Evolutionary conservation across 352 stramenopile genomes (phyloP).

Genomic region (Phytophthora fragariae): DNA sequence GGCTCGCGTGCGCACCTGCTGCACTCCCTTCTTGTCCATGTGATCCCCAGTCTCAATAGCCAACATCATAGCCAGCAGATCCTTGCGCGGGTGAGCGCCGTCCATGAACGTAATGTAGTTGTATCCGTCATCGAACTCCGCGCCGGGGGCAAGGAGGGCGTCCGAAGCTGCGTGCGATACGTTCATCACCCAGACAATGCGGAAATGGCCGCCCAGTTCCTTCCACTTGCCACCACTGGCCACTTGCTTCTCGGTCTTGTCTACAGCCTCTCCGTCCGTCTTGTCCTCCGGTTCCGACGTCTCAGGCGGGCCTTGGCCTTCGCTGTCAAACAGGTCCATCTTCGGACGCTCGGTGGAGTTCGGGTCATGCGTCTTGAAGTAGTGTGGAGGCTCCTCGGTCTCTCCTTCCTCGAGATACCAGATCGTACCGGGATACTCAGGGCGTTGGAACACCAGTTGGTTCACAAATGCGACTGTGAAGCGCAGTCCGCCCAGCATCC

Average conservation of each 20-base stretch:
- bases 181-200: conserved; percentile 74
- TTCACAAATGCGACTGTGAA: conserved; percentile 73
- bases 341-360: conserved; percentile 39
- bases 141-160: conserved; percentile 53
- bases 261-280: conserved; percentile 2
- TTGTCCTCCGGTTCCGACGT: background rate
- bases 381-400: conserved; percentile 28
- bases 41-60: conserved; percentile 62
- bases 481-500: conserved; percentile 62
- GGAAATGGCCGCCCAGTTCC: conserved; percentile 60
- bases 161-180: conserved; percentile 64
- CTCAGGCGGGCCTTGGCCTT: conserved; percentile 33
- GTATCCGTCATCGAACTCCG: conserved; percentile 67
- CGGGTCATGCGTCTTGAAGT: conserved; percentile 51
- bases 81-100: conserved; percentile 43
- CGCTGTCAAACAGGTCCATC: conserved; percentile 56
- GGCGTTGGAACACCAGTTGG: conserved; percentile 61
- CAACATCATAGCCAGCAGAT: conserved; percentile 56
- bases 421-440: conserved; percentile 65
- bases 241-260: conserved; percentile 14
- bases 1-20: conserved; percentile 63
- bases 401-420: conserved; percentile 68
- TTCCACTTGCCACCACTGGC: conserved; percentile 43
- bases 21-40: conserved; percentile 48
- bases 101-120: conserved; percentile 68